Conservation (phyloP, 1,284 basidiomycete species). For the Sutorius eximius region DNA sequence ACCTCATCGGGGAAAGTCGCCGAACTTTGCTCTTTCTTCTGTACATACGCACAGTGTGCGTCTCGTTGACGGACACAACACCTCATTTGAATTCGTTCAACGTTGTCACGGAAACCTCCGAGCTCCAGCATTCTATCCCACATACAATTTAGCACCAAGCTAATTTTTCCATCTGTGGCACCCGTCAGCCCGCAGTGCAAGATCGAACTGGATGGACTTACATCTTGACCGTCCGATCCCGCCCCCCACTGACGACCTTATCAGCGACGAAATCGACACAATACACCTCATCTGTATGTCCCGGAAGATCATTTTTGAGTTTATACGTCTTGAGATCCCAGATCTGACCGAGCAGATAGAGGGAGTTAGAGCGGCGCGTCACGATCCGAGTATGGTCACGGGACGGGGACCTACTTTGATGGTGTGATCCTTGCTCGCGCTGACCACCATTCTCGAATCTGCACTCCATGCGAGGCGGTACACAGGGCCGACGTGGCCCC, state of each 20-base stretch:
- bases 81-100: not conserved
- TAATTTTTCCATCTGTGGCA: conserved; percentile 34
- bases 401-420: conserved; percentile 67
- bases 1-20: not conserved
- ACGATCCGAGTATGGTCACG: not conserved
- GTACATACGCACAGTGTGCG: not conserved
- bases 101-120: not conserved
- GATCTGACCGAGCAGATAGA: conserved; percentile 51
- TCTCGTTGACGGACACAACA: not conserved
- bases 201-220: conserved; percentile 23
- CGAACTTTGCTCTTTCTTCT: not conserved
- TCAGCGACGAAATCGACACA: conserved; percentile 98
- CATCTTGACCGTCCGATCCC: conserved; percentile 75
- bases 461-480: conserved; percentile 95
- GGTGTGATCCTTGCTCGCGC: conserved; percentile 94
- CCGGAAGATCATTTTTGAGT: conserved; percentile 90
- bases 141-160: not conserved
- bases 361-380: not conserved
- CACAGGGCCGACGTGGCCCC: conserved; percentile 93
- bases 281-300: conserved; percentile 97
- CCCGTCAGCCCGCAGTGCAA: conserved; percentile 1
- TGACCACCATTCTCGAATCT: conserved; percentile 89
- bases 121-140: not conserved
- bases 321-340: conserved; percentile 97
- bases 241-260: conserved; percentile 94